A percentile compares a stretch with the other conserved stretches of the same genome.
These are phyloP conservation scores for Paramyrothecium sp. DNA, from an alignment of 2,329 filamentous ascomycete species.

Conservation along the genomic window DNA sequence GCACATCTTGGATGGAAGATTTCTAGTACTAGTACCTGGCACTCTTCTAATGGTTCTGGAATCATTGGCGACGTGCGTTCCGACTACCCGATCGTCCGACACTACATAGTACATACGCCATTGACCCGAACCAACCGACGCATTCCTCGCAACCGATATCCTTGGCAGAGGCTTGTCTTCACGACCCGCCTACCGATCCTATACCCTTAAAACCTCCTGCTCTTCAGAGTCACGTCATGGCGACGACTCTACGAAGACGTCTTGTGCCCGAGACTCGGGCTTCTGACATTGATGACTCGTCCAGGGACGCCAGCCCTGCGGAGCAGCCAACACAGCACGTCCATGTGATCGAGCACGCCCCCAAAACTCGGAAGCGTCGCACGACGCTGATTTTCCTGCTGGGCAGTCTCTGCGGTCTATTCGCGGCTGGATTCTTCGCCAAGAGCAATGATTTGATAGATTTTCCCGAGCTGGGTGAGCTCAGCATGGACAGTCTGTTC, in stretches of 20 bases:
- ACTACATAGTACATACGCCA: neutral
- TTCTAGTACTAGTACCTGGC: neutral
- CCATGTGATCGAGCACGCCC: conserved; percentile 41
- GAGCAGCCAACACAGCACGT: conserved; percentile 29
- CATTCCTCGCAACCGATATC: neutral
- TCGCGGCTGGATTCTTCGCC: conserved; percentile 88
- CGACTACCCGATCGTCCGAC: neutral
- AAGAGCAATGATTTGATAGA: conserved; percentile 87
- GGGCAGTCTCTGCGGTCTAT: conserved; percentile 84
- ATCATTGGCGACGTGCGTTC: neutral
- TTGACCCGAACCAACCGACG: neutral
- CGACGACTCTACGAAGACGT: conserved; percentile 31
- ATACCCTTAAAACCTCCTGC: no score
- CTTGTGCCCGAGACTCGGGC: conserved; percentile 19
- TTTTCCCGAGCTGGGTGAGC: conserved; percentile 66
- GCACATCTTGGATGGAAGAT: no score
- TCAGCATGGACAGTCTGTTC: conserved; percentile 81
- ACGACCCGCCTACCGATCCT: no score
- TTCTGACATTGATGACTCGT: conserved; percentile 16
- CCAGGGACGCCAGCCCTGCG: conserved; percentile 23
- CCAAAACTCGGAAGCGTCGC: conserved; percentile 66
- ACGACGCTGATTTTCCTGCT: conserved; percentile 82
- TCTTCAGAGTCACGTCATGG: conserved; percentile 17
- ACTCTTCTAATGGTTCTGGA: neutral
- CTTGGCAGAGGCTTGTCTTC: no score